Evolutionary conservation across 140 eudicot genomes (phyloP), one percentile per base, ranked within the genome.

Genomic region (Flaveria floridana): DNA sequence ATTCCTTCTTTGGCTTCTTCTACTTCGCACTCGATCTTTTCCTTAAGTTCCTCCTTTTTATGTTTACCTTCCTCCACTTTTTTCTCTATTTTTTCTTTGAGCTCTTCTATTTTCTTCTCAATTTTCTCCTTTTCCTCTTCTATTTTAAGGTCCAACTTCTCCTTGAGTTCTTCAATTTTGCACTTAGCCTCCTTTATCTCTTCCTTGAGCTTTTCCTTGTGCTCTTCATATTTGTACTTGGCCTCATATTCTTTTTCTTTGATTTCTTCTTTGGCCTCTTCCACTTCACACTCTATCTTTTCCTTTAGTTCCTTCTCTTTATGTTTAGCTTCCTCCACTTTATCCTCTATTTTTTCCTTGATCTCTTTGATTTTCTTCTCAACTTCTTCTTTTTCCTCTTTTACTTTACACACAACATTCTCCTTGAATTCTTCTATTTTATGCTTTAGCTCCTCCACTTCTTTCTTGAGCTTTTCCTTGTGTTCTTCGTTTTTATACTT

Each of bases 241-340:
- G 66, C 58, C 48, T 78, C 73, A 2, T 78, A 39, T 71, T 78
- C 82, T 37, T 78, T 72, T n/a, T 62, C 78, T 30, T 78, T 78
- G 9, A 62, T 25, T 64, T 76, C 61, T 5, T 53, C 68, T 76
- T 76, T 76, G n/a, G 59, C 58, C 14, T 53, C 74, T 66, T 76
- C 68, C 9, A 53, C 58, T 66, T 76, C 74, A 66, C 59, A 55
- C 30, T 76, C 74, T 1, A 67, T 16, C 59, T 78, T 37, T 71
- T 23, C 77, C 42, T 78, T 23, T 3, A 34, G 66, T 51, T 78
- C 56, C 8, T 77, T 70, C 20, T 55, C 26, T 68, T 76, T 41
- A 11, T 76, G 16, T 19, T 76, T 46, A 7, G 7, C n/a, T 8
- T 67, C 80, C 1, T 67, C 19, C 1, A 68, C 39, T 26, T 57